Evolutionary conservation across 371 early-diverging fungal species (phyloP).

Genomic region (Thermomucor indicae-seudaticae): DNA sequence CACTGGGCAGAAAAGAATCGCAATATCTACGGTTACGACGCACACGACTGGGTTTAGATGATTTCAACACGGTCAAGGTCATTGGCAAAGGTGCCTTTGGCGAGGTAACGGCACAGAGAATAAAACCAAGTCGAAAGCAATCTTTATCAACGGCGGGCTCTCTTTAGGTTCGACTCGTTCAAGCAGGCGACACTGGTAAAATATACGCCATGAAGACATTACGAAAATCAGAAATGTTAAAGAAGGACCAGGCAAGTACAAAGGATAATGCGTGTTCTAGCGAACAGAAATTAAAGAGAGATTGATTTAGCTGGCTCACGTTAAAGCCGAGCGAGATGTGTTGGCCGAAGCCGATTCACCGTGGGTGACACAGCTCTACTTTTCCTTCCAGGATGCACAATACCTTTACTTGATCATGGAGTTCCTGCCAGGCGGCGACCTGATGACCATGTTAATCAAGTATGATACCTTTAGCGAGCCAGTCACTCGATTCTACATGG

Average conservation of each 20-base stretch:
- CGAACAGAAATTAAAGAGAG: not conserved
- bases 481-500: slow-evolving; percentile 98
- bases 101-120: slow-evolving; percentile 57
- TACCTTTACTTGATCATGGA: slow-evolving; percentile 98
- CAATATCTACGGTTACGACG: slow-evolving; percentile 90
- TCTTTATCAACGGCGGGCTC: not conserved
- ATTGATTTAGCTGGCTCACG: slow-evolving; percentile 77
- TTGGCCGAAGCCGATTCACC: slow-evolving; percentile 94
- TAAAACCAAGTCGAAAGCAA: not conserved
- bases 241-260: slow-evolving; percentile 85
- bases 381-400: slow-evolving; percentile 92
- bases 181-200: slow-evolving; percentile 94
- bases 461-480: slow-evolving; percentile 95
- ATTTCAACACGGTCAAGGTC: slow-evolving; percentile 96
- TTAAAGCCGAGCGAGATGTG: slow-evolving; percentile 96
- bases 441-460: slow-evolving; percentile 98
- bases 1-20: slow-evolving; percentile 88
- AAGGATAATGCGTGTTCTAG: not conserved
- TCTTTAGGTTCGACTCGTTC: slow-evolving; percentile 83
- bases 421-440: slow-evolving; percentile 95
- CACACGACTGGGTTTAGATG: slow-evolving; percentile 87
- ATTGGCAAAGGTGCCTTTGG: slow-evolving; percentile 99
- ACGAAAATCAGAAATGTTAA: slow-evolving; percentile 95
- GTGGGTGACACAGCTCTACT: slow-evolving; percentile 98
- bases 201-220: slow-evolving; percentile 98